Evolutionary conservation across 2,329 filamentous ascomycete genomes (phyloP).

Genomic region (Arthroderma sp.): DNA sequence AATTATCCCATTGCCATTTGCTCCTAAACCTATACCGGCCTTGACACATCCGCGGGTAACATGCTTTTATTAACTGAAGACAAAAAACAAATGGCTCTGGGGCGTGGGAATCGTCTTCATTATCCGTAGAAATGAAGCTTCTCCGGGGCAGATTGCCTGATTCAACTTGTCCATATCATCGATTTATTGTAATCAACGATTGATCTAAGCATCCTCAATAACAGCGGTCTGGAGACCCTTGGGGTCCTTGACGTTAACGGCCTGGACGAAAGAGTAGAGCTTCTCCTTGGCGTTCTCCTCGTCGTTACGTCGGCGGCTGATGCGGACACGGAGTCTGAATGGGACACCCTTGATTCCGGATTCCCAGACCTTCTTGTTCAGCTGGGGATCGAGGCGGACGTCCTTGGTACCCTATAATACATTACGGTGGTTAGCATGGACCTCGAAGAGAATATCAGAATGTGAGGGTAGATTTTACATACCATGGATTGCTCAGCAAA

Average conservation of each 20-base stretch:
- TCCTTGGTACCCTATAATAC: constrained; percentile 70
- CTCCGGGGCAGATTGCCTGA: too few relatives aligned
- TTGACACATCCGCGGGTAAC: too few relatives aligned
- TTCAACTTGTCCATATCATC: too few relatives aligned
- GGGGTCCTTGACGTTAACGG: constrained; percentile 97
- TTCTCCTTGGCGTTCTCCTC: constrained; percentile 99
- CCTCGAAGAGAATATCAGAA: background rate
- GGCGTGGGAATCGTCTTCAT: too few relatives aligned
- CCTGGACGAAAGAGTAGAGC: constrained; percentile 99
- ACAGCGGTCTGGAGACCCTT: constrained; percentile 92
- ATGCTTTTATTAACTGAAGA: too few relatives aligned
- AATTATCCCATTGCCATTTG: too few relatives aligned
- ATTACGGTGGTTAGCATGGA: constrained; percentile 1
- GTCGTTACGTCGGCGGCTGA: constrained; percentile 99
- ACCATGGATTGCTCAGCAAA: constrained; percentile 95
- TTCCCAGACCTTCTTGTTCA: constrained; percentile 99
- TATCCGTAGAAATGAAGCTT: too few relatives aligned
- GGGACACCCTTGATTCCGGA: constrained; percentile 96
- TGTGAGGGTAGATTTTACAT: constrained; percentile 33
- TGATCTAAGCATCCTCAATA: constrained; percentile 52
- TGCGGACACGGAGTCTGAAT: constrained; percentile 93
- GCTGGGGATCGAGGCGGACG: constrained; percentile 93
- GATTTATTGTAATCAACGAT: too few relatives aligned
- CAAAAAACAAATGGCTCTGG: too few relatives aligned
- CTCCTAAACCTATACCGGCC: too few relatives aligned